Evolutionary conservation across 1,139 yeast species (phyloP).

Genomic region (Candida pseudoviswanathii): DNA sequence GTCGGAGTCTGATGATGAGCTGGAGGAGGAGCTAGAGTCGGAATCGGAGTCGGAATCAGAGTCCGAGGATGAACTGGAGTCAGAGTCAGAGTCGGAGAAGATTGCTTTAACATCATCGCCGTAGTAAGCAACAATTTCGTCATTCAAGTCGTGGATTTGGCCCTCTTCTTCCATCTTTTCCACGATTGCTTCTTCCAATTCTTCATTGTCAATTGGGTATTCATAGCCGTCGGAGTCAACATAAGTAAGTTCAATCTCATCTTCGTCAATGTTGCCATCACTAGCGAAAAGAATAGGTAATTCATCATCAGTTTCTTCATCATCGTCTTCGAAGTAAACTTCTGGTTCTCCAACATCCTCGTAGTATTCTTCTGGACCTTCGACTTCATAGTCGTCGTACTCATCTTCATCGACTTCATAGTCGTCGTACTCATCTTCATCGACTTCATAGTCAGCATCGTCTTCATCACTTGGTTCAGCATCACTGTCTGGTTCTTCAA

Average conservation of each 20-base stretch:
- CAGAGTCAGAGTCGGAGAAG: conserved; percentile 2
- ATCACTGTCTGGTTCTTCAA: conserved; percentile 43
- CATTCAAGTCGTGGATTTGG: conserved; percentile 40
- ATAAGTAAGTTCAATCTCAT: conserved; percentile 12
- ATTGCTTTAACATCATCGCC: conserved; percentile 24
- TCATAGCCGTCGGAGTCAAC: conserved; percentile 20
- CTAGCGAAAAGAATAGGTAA: conserved; percentile 9
- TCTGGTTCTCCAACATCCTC: conserved; percentile 16
- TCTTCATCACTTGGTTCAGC: conserved; percentile 25
- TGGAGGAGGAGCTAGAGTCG: not conserved
- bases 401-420: conserved; percentile 15
- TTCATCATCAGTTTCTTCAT: conserved; percentile 11
- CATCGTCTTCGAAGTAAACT: not conserved
- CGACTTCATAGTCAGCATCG: conserved; percentile 17
- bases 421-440: conserved; percentile 7
- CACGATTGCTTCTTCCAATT: conserved; percentile 37
- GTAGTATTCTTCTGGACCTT: conserved; percentile 11
- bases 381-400: conserved; percentile 5
- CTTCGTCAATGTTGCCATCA: conserved; percentile 10
- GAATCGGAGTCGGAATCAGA: not conserved
- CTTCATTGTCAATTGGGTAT: conserved; percentile 37
- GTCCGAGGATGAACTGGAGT: not conserved
- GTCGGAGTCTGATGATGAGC: not conserved
- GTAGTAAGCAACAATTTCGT: conserved; percentile 42
- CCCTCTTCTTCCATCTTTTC: conserved; percentile 40